phyloP scores from a whole-genome alignment of 2,329 filamentous ascomycete genomes.

The Talaromyces sp. region DNA sequence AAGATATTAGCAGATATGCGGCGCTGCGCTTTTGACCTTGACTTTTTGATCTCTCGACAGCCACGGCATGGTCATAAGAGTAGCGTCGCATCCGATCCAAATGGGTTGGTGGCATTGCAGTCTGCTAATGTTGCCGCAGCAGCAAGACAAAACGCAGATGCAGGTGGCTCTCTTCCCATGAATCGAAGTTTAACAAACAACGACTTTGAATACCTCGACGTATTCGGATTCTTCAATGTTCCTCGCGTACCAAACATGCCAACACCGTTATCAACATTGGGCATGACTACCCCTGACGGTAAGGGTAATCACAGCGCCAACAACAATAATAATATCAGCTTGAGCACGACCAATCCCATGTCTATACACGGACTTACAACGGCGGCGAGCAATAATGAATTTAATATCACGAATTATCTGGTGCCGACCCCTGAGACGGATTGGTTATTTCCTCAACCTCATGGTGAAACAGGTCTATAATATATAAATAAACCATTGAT shows the following conservation, averaged over 20 bases:
- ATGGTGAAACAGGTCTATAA: neutral
- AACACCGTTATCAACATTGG: slow-evolving; percentile 16
- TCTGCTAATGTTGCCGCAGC: slow-evolving; percentile 16
- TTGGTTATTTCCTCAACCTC: slow-evolving; percentile 35
- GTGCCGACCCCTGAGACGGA: slow-evolving; percentile 45
- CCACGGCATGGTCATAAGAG: slow-evolving; percentile 41
- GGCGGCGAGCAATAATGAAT: slow-evolving; percentile 28
- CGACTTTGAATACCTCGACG: slow-evolving; percentile 83
- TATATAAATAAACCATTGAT: neutral
- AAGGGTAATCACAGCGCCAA: slow-evolving; percentile 15
- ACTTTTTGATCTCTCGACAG: slow-evolving; percentile 81
- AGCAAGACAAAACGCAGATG: slow-evolving; percentile 9
- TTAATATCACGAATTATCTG: slow-evolving; percentile 44
- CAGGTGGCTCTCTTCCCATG: neutral
- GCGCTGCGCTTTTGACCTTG: slow-evolving; percentile 81
- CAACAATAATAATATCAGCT: slow-evolving; percentile 20
- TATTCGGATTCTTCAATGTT: slow-evolving; percentile 93
- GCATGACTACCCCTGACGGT: neutral
- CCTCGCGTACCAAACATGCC: slow-evolving; percentile 58
- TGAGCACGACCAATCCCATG: slow-evolving; percentile 29
- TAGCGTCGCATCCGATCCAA: neutral
- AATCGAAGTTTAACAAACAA: slow-evolving; percentile 40
- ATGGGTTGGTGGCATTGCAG: slow-evolving; percentile 18
- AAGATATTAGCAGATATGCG: slow-evolving; percentile 89
- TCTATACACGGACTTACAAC: slow-evolving; percentile 33